A percentile compares a stretch with the other conserved stretches of the same genome.
Conservation (phyloP, 1,284 basidiomycete genomes). For the Leccinum griseonigrum region DNA sequence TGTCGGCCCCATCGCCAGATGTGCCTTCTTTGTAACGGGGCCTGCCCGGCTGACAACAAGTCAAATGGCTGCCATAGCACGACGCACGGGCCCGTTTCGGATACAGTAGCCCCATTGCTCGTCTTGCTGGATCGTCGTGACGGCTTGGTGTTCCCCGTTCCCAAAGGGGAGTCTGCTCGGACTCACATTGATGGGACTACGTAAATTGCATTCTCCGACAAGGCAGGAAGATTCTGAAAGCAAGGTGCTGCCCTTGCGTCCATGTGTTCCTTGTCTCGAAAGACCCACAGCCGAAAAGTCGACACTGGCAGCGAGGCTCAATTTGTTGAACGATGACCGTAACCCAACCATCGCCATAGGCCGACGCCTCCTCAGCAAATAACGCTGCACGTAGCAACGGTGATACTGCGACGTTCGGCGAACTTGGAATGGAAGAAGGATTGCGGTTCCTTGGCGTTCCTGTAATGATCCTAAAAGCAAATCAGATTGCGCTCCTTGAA, state of each 20-base stretch:
- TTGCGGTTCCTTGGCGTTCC: background rate
- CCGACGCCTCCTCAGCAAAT: background rate
- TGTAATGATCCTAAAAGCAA: background rate
- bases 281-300: background rate
- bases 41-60: background rate
- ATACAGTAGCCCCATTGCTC: background rate
- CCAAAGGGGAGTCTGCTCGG: background rate
- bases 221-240: background rate
- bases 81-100: background rate
- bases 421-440: conserved; percentile 1
- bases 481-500: background rate
- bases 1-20: background rate
- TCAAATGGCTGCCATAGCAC: background rate
- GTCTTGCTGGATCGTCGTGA: background rate
- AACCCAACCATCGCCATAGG: background rate
- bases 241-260: background rate
- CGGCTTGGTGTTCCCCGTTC: background rate
- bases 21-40: background rate
- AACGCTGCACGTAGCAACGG: background rate
- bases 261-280: background rate
- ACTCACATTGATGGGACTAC: background rate
- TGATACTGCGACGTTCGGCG: background rate
- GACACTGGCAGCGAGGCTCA: background rate
- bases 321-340: background rate
- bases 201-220: conserved; percentile 7